Base-by-base conservation (phyloP, 352 stramenopile genomes). In the Phytopythium chamaehyphon region DNA sequence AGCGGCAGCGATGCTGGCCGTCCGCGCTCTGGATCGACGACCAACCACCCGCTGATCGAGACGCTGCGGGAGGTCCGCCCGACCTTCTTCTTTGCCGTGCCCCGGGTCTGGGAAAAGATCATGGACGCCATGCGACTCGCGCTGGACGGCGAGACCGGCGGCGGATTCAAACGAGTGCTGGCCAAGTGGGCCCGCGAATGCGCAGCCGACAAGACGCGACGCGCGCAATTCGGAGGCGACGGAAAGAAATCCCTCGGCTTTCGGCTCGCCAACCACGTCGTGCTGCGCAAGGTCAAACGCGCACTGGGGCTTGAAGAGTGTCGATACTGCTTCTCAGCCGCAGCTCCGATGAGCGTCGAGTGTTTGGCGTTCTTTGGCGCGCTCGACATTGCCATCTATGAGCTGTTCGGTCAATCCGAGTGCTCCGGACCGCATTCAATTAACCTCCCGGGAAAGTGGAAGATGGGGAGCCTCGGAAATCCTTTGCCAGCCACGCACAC, bases 371-470 rank as follows among this genome's bases (percentile, higher is more conserved):
- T 96, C 66, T 97, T 98, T 53, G 84, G 76, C 37, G 95, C 77
- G 10, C 64, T 98, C n/a, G 93, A 98, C 67, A 96, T 98, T 24
- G 88, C 88, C 28, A 79, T 98, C 43, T 89, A 93, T 55, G 93
- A 98, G 62, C 58, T 97, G 38, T 89, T 91, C 47, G 93, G 93
- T 15, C 85, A 97, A 67, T 95, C 83, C 6, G 90, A 98, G 69
- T 95, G 84, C 59, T 96, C 87, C 5, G 92, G 90, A 1, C 82
- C 90, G 31, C 79, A 83, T 60, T 76, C 79, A 19, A 83, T 88
- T 55, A 86, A 86, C 59, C 53, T 82, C 12, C 64, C 63, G 10
- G 69, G 65, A 35, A 84, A 83, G 58, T 97, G 86, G 85, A 96
- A 95, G 55, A 91, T 96, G 37, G 85, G 89, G 15, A 87, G 64